Percentiles rank a stretch among this genome's conserved stretches.
These are phyloP conservation scores for Leccinum subtestaceum DNA, from an alignment of 768 basidiomycete genomes.

Conservation along the genomic window DNA sequence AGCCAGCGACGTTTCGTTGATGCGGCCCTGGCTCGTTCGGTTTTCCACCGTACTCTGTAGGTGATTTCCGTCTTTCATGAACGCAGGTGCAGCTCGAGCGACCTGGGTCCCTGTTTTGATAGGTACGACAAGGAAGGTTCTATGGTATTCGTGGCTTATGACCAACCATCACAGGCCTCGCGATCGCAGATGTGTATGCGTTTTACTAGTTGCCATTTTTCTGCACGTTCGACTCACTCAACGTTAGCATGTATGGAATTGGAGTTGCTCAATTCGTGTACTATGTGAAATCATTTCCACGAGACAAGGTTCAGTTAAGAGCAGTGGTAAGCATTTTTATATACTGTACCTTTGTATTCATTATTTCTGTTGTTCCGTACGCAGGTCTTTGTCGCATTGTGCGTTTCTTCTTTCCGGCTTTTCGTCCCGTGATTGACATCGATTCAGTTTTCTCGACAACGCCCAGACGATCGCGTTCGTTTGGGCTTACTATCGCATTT, in stretches of 20 bases:
- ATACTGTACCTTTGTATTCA: neutral
- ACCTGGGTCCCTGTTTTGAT: slow-evolving; percentile 16
- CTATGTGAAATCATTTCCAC: slow-evolving; percentile 19
- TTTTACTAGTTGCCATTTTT: neutral
- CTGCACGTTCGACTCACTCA: neutral
- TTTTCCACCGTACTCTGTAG: neutral
- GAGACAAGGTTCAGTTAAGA: slow-evolving; percentile 11
- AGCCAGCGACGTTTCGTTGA: too few relatives aligned
- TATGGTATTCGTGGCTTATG: neutral
- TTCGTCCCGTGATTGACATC: neutral
- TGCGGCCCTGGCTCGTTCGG: neutral
- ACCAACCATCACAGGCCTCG: slow-evolving; percentile 17
- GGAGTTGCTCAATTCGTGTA: neutral
- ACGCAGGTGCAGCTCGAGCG: neutral
- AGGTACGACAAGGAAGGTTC: slow-evolving; percentile 4
- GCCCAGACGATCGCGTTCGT: neutral
- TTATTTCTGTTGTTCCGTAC: neutral
- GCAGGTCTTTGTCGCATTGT: slow-evolving; percentile 14
- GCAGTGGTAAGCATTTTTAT: slow-evolving; percentile 9
- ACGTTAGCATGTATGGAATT: neutral
- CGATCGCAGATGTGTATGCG: slow-evolving; percentile 15
- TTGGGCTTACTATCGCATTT: neutral
- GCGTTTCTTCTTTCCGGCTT: neutral
- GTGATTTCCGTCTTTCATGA: slow-evolving; percentile 8
- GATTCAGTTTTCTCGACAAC: slow-evolving; percentile 9